Evolutionary conservation across 352 stramenopile species (phyloP).

Genomic region (Peronospora farinosa): DNA sequence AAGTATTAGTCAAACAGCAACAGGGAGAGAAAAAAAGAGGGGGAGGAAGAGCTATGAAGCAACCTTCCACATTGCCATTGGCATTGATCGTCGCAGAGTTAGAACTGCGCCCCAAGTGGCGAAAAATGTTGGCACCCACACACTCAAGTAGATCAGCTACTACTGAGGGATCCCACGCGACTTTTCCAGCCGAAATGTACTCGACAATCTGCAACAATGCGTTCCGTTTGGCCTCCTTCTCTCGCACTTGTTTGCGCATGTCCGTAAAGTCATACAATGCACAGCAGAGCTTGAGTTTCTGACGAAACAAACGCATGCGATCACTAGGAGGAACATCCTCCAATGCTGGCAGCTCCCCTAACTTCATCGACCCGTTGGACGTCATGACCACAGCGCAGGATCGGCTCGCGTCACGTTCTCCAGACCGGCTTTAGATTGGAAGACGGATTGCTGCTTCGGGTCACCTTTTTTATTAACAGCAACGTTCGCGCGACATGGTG

Average conservation of each 20-base stretch:
- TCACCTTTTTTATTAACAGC: constrained; percentile 3
- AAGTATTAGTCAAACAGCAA: constrained; percentile 5
- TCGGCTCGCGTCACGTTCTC: constrained; percentile 1
- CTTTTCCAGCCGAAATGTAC: constrained; percentile 89
- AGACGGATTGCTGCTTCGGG: neutral
- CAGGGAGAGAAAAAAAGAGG: neutral
- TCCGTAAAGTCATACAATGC: constrained; percentile 56
- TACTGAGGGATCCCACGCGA: constrained; percentile 42
- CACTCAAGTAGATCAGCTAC: constrained; percentile 67
- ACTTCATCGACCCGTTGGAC: constrained; percentile 34
- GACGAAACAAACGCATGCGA: constrained; percentile 55
- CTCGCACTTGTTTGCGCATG: constrained; percentile 50
- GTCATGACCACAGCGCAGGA: constrained; percentile 19
- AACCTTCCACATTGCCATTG: constrained; percentile 48
- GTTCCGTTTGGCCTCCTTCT: constrained; percentile 89
- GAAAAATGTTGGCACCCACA: constrained; percentile 85
- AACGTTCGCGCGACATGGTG: constrained; percentile 7
- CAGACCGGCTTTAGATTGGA: constrained; percentile 14
- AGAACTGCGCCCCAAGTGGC: constrained; percentile 62
- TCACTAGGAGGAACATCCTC: constrained; percentile 49
- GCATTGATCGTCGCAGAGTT: constrained; percentile 68
- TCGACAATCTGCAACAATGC: constrained; percentile 96
- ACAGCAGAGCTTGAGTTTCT: constrained; percentile 61
- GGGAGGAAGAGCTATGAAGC: neutral
- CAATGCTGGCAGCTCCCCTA: constrained; percentile 48